phyloP scores from a whole-genome alignment of 2,329 filamentous ascomycete species.

The Aspergillus brunneoviolaceus region DNA sequence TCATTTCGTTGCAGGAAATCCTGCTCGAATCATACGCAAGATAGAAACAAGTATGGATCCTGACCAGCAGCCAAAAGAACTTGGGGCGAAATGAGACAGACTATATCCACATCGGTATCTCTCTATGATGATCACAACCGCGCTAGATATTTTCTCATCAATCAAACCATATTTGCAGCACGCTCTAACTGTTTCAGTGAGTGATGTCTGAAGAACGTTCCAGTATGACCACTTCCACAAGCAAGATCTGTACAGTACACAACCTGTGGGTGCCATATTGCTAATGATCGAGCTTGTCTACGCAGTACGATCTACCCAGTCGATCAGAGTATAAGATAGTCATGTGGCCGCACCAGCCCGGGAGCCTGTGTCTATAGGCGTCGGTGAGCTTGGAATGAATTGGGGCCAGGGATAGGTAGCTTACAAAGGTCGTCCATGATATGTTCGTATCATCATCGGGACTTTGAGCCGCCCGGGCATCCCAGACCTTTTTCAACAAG shows the following conservation, averaged over 20 bases:
- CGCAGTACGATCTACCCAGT: background rate
- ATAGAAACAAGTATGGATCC: conserved; percentile 29
- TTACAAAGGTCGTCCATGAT: conserved; percentile 30
- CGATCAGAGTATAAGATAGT: conserved; percentile 31
- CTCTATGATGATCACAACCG: background rate
- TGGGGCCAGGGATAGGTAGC: background rate
- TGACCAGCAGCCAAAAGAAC: conserved; percentile 6
- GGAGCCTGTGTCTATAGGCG: conserved; percentile 23
- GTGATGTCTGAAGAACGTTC: background rate
- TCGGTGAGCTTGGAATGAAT: background rate
- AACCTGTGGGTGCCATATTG: background rate
- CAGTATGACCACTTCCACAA: background rate
- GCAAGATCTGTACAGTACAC: background rate
- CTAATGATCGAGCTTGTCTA: background rate
- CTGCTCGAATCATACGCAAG: conserved; percentile 23
- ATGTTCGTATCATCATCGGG: conserved; percentile 24
- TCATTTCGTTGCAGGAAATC: conserved; percentile 30
- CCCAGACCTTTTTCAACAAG: conserved; percentile 28
- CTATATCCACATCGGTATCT: background rate
- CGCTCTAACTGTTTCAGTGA: background rate
- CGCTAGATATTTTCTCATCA: background rate
- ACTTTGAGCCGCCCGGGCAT: conserved; percentile 22
- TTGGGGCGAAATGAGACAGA: background rate
- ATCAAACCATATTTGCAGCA: background rate
- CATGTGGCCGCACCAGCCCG: conserved; percentile 25